Conservation (phyloP, 2,329 filamentous ascomycete genomes). For the Aspergillus sp. region DNA sequence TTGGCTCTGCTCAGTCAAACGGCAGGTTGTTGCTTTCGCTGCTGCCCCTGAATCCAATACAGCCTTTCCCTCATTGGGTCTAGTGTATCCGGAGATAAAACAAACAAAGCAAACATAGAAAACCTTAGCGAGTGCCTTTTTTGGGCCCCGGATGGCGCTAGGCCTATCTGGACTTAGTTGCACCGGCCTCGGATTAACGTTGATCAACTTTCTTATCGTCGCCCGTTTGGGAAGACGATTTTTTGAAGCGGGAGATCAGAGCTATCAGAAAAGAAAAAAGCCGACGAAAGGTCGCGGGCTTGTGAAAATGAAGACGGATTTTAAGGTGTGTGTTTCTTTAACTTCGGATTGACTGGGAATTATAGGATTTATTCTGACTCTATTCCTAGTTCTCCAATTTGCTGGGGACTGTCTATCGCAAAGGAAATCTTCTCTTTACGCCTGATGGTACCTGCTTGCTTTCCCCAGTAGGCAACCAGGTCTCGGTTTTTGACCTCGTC, state of each 20-base stretch:
- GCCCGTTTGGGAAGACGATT: constrained; percentile 13
- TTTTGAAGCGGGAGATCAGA: constrained; percentile 9
- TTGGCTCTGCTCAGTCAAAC: too few species aligned
- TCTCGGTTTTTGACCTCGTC: constrained; percentile 92
- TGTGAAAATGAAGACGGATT: constrained; percentile 90
- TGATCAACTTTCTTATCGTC: constrained; percentile 24
- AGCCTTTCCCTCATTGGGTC: constrained; percentile 10
- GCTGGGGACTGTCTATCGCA: constrained; percentile 95
- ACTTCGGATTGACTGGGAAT: neutral
- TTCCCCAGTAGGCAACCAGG: constrained; percentile 92
- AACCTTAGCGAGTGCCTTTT: too few species aligned
- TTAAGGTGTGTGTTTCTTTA: constrained; percentile 62
- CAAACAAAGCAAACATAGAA: too few species aligned
- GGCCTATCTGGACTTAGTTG: constrained; percentile 17
- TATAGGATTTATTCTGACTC: constrained; percentile 2
- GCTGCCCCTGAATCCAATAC: constrained; percentile 27
- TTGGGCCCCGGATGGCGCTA: constrained; percentile 26
- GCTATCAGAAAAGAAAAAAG: constrained; percentile 17
- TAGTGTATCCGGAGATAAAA: constrained; percentile 3
- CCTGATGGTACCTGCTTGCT: constrained; percentile 93
- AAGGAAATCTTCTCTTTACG: constrained; percentile 94
- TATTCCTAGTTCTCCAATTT: constrained; percentile 86
- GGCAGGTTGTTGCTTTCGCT: too few species aligned
- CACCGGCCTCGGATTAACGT: constrained; percentile 22
- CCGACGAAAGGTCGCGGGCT: neutral